Percentiles rank a stretch among this genome's conserved stretches.
These are phyloP conservation scores for Russula griseocarnosa DNA, from an alignment of 768 basidiomycete genomes.

Conservation along the genomic window DNA sequence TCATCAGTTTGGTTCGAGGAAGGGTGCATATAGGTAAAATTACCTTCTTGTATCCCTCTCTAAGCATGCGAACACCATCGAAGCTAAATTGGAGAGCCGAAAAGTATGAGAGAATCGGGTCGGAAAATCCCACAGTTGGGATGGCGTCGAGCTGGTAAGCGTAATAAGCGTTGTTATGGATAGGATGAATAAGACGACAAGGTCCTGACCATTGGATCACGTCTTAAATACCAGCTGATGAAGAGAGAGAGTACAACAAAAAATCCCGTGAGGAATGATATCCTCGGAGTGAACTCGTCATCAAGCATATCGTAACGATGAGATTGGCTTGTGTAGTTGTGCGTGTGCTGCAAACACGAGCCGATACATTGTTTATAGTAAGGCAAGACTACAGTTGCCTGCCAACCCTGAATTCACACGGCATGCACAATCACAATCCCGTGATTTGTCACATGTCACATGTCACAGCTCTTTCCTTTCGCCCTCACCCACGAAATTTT, in stretches of 20 bases:
- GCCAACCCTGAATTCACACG: too few species aligned
- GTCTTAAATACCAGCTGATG: neutral
- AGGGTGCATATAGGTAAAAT: neutral
- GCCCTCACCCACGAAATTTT: too few species aligned
- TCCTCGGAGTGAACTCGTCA: neutral
- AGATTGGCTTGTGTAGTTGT: too few species aligned
- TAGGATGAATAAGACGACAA: neutral
- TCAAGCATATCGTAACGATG: neutral
- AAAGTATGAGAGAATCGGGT: constrained; percentile 32
- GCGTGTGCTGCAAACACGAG: too few species aligned
- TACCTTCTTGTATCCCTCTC: constrained; percentile 9
- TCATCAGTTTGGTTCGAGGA: neutral
- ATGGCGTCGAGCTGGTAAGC: neutral
- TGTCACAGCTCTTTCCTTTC: too few species aligned
- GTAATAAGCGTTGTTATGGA: too few species aligned
- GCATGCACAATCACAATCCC: too few species aligned
- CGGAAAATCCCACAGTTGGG: constrained; percentile 8
- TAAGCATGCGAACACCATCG: neutral
- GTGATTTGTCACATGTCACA: too few species aligned
- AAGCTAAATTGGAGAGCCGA: neutral
- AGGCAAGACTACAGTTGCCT: too few species aligned
- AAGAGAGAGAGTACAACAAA: neutral
- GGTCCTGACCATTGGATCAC: neutral
- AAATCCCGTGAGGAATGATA: neutral
- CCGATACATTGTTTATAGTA: too few species aligned